Evolutionary conservation across 139 green algal genomes (phyloP).

Genomic region (Chlamydomonas schloesseri): DNA sequence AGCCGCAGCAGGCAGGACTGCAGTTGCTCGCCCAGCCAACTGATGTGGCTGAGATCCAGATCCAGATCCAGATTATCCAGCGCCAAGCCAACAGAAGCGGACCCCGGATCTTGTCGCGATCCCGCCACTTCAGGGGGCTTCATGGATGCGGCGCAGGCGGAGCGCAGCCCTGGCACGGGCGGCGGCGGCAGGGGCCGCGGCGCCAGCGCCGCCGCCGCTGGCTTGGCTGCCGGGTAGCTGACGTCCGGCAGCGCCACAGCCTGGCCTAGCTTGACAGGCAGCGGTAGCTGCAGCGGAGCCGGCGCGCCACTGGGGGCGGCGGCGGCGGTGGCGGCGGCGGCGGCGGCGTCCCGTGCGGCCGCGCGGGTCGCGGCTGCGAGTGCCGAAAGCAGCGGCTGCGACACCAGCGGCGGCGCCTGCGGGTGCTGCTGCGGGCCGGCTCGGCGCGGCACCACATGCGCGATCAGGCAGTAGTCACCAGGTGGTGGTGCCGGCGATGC

Average conservation of each 20-base stretch:
- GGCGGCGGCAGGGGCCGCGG: conserved; percentile 12
- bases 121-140: not conserved
- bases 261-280: conserved; percentile 6
- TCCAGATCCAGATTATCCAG: not conserved
- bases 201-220: not conserved
- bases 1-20: conserved; percentile 12
- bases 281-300: not conserved
- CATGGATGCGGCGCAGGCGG: not conserved
- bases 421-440: not conserved
- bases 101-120: too few species aligned
- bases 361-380: not conserved
- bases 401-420: not conserved
- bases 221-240: not conserved
- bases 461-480: conserved; percentile 20
- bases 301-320: not conserved
- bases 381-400: not conserved
- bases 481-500: conserved; percentile 6
- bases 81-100: too few species aligned
- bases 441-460: conserved; percentile 5
- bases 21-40: conserved; percentile 22
- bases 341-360: too few species aligned
- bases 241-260: conserved; percentile 17
- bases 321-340: too few species aligned
- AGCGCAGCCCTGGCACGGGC: not conserved
- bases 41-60: conserved; percentile 29